Conservation (phyloP, 257 asterid species). For the Gynochthodes officinalis region DNA sequence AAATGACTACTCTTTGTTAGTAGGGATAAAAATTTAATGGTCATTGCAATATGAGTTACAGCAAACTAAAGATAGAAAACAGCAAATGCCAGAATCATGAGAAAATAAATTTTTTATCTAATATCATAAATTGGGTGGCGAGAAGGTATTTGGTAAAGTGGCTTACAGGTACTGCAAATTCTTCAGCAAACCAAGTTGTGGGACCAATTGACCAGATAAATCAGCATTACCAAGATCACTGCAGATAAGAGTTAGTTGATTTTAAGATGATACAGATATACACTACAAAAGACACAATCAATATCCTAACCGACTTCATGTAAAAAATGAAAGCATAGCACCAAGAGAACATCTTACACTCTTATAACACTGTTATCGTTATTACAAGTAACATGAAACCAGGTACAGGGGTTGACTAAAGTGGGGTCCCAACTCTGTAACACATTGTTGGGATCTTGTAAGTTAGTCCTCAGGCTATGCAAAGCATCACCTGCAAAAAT, state of each 20-base stretch:
- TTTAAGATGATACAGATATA: slow-evolving; percentile 6
- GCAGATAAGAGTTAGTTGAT: slow-evolving; percentile 16
- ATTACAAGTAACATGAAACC: slow-evolving; percentile 99
- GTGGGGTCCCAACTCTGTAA: slow-evolving; percentile 99
- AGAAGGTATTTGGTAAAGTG: slow-evolving; percentile 6
- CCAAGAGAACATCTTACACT: slow-evolving; percentile 61
- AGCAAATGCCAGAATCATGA: background rate
- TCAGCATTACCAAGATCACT: slow-evolving; percentile 99
- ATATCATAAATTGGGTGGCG: background rate
- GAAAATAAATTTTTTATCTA: background rate
- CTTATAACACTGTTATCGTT: slow-evolving; percentile 94
- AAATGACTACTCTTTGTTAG: background rate
- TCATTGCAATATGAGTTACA: background rate
- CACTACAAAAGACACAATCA: slow-evolving; percentile 11
- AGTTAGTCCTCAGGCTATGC: slow-evolving; percentile 71
- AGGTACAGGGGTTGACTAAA: slow-evolving; percentile 97
- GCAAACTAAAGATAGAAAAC: background rate
- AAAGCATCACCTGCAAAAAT: slow-evolving; percentile 80
- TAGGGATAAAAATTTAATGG: background rate
- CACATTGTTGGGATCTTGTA: slow-evolving; percentile 89
- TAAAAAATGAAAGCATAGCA: slow-evolving; percentile 1
- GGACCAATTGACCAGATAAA: slow-evolving; percentile 85
- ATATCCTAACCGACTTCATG: slow-evolving; percentile 7
- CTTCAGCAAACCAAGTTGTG: slow-evolving; percentile 91
- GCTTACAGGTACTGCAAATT: slow-evolving; percentile 95